phyloP scores from a whole-genome alignment of 1,139 yeast genomes.

The Taphrina deformans region DNA sequence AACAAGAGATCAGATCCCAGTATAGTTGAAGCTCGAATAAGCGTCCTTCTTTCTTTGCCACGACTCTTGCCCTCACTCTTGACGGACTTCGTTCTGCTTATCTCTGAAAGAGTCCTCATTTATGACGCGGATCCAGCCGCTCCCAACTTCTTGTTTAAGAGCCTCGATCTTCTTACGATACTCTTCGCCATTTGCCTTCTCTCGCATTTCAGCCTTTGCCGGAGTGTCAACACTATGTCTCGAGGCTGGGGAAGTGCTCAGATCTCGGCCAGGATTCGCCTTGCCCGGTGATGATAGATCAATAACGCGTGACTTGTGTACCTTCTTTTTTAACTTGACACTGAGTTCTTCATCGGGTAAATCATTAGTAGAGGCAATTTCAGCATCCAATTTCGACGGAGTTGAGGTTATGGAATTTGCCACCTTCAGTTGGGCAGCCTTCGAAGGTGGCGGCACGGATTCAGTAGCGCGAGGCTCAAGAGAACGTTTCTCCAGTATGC shows the following conservation, averaged over 20 bases:
- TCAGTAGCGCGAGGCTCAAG: constrained; percentile 38
- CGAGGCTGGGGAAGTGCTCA: neutral
- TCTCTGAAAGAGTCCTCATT: constrained; percentile 36
- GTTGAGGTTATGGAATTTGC: neutral
- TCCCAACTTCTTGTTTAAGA: constrained; percentile 39
- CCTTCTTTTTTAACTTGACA: constrained; percentile 29
- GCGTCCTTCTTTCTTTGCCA: too few relatives aligned
- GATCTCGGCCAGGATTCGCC: neutral
- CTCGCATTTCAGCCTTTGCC: neutral
- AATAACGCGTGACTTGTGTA: constrained; percentile 36
- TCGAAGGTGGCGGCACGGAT: constrained; percentile 18
- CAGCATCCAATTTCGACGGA: neutral
- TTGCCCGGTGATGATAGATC: constrained; percentile 34
- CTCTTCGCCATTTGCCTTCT: constrained; percentile 35
- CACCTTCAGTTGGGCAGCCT: neutral
- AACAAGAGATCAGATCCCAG: neutral
- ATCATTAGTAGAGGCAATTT: neutral
- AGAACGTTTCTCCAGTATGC: constrained; percentile 54
- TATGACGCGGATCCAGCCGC: constrained; percentile 40
- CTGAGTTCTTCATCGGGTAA: neutral
- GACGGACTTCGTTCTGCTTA: neutral
- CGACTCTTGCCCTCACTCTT: too few relatives aligned
- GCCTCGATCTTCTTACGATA: constrained; percentile 39
- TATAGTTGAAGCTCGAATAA: too few relatives aligned
- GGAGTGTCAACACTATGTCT: neutral